Evolutionary conservation across 768 basidiomycete species (phyloP), one percentile per base, ranked within the genome.

Genomic region (Leccinum fibrillosum): DNA sequence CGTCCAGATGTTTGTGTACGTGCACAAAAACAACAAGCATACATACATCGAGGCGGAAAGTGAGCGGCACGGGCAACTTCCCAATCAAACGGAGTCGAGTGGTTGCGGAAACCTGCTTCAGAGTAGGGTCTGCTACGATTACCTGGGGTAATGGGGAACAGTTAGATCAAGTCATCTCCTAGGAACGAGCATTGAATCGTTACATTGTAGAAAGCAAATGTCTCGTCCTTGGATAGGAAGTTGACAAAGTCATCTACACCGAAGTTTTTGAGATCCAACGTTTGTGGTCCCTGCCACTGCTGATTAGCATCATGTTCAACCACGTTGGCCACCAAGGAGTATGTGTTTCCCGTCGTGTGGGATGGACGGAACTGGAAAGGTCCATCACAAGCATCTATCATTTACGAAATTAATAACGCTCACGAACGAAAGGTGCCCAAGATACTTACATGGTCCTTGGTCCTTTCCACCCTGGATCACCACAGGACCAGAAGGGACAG

Each of bases 41-140:
- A 17, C 57, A 48, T 35, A 58, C 60, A 0, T 37, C 42, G n/a
- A 61, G 13, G 35, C 28, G 19, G 44, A 61, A 61, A 9, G 3
- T 26, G n/a, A 58, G 30, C 9, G n/a, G 4, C 11, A 58, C 30
- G 5, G 42, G 35, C 0, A 2, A 49, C 28, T 25, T 21, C 42
- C 52, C 12, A n/a, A 47, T 21, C 52, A 54, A 52, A 5, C 60
- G 60, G 28, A 61, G 60, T 48, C 60, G 57, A 52, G 57, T 61
- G 28, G 1, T 58, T 21, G n/a, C 42, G 2, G 60, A 42, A 39
- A 58, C 17, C n/a, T 61, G 53, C 21, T 48, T 52, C 44, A 50
- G 21, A 25, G 60, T 58, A 4, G 60, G 60, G 28, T 61, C 60
- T 9, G 57, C 60, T 17, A 58, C 60, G 19, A 58, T 12, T 21